Percentiles rank a stretch among this genome's conserved stretches.
Evolutionary conservation across 441 rosid species (phyloP).

Genomic region (Manihot esculenta): DNA sequence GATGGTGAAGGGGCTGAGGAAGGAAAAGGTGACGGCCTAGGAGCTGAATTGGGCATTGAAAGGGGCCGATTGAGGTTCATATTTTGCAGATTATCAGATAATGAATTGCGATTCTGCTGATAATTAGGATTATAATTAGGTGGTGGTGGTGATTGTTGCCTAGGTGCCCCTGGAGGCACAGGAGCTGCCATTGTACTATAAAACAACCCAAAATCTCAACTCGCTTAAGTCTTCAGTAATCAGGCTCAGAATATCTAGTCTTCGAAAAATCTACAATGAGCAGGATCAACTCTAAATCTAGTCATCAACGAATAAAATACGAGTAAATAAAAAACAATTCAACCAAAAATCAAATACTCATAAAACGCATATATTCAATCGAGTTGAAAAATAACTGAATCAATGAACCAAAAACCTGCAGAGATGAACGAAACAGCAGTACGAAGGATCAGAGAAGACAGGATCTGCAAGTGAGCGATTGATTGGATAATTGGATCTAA

Average conservation of each 20-base stretch:
- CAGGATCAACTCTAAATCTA: constrained; percentile 21
- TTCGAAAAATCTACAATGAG: constrained; percentile 1
- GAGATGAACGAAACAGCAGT: not conserved
- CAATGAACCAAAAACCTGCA: not conserved
- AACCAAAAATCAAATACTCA: constrained; percentile 10
- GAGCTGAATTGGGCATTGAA: constrained; percentile 40
- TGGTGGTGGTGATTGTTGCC: constrained; percentile 37
- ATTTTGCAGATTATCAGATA: constrained; percentile 57
- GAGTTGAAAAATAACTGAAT: not conserved
- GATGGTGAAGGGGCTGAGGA: constrained; percentile 47
- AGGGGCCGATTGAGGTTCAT: constrained; percentile 57
- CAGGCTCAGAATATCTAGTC: not conserved
- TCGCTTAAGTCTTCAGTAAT: too few relatives aligned
- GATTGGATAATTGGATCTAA: constrained; percentile 9
- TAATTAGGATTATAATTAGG: constrained; percentile 45
- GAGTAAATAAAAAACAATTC: not conserved
- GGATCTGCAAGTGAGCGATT: constrained; percentile 9
- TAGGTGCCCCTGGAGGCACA: constrained; percentile 76
- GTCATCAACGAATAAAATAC: not conserved
- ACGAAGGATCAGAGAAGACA: constrained; percentile 10
- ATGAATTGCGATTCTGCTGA: constrained; percentile 34
- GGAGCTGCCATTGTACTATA: constrained; percentile 55
- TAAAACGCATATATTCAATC: not conserved
- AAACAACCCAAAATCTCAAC: not conserved
- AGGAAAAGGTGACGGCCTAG: constrained; percentile 48